Percentiles rank a stretch among this genome's conserved stretches.
phyloP scores from a whole-genome alignment of 805 yeast genomes.

The Candida xyloterini region DNA sequence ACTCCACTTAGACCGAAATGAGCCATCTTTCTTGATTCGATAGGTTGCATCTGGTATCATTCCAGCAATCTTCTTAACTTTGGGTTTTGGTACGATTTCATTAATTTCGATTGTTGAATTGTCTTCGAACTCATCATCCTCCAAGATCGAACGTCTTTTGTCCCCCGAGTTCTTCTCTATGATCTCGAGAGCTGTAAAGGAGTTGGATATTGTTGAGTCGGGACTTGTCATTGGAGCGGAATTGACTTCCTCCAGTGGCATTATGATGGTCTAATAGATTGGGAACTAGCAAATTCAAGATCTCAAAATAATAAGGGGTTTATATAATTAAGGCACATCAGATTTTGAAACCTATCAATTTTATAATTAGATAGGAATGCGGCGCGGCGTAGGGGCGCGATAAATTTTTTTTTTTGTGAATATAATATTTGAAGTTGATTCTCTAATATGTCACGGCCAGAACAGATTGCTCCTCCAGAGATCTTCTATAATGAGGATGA shows the following conservation, averaged over 20 bases:
- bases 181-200: slow-evolving; percentile 9
- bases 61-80: slow-evolving; percentile 2
- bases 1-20: slow-evolving; percentile 49
- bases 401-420: neutral
- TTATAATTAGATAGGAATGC: too few relatives aligned
- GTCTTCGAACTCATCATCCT: slow-evolving; percentile 22
- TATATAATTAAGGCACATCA: neutral
- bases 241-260: neutral
- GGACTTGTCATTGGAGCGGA: slow-evolving; percentile 8
- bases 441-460: slow-evolving; percentile 83
- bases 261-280: neutral
- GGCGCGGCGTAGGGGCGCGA: slow-evolving; percentile 2
- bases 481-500: slow-evolving; percentile 89
- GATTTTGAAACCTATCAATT: neutral
- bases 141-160: slow-evolving; percentile 20
- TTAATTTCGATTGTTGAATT: neutral
- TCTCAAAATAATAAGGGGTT: neutral
- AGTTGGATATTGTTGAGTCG: slow-evolving; percentile 7
- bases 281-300: neutral
- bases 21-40: slow-evolving; percentile 31
- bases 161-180: slow-evolving; percentile 16
- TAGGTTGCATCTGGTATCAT: neutral
- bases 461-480: slow-evolving; percentile 95
- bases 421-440: neutral
- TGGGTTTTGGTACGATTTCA: neutral